Conservation (phyloP, 352 stramenopile genomes). For the Pseudoperonospora humuli region DNA sequence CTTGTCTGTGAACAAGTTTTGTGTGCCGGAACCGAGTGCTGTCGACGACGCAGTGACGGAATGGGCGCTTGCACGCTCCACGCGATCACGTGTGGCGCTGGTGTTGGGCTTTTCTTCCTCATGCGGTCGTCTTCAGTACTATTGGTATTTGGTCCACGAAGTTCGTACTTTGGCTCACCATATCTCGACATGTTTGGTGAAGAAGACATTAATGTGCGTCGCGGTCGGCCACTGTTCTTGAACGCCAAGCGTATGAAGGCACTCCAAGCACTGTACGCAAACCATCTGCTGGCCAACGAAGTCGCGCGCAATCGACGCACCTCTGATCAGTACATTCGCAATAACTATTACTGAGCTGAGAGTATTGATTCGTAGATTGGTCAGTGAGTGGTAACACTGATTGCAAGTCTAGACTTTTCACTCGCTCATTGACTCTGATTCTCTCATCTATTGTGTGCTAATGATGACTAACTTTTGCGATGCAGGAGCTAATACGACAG, state of each 20-base stretch:
- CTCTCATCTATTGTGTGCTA: too few species aligned
- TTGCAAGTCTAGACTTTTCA: too few species aligned
- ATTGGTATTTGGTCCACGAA: slow-evolving; percentile 60
- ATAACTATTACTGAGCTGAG: slow-evolving; percentile 66
- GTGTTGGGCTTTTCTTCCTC: slow-evolving; percentile 76
- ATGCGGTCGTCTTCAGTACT: slow-evolving; percentile 73
- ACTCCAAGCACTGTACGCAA: slow-evolving; percentile 63
- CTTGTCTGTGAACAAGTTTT: slow-evolving; percentile 68
- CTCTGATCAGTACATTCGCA: slow-evolving; percentile 83
- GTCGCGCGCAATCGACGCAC: slow-evolving; percentile 75
- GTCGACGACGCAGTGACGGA: slow-evolving; percentile 47
- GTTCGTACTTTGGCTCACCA: slow-evolving; percentile 79
- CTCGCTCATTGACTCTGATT: too few species aligned
- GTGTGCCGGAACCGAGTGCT: slow-evolving; percentile 78
- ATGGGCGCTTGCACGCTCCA: slow-evolving; percentile 75
- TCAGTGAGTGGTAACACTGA: too few species aligned
- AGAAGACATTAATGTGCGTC: slow-evolving; percentile 79
- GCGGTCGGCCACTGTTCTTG: slow-evolving; percentile 65
- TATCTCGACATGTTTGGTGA: slow-evolving; percentile 87
- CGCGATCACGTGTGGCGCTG: slow-evolving; percentile 60
- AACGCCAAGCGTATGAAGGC: slow-evolving; percentile 68
- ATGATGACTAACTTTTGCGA: too few species aligned
- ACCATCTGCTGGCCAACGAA: slow-evolving; percentile 73
- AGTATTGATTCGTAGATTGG: background rate
- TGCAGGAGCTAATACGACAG: too few species aligned